Base-by-base conservation (phyloP, 805 yeast genomes). In the Ogataea wickerhamii region DNA sequence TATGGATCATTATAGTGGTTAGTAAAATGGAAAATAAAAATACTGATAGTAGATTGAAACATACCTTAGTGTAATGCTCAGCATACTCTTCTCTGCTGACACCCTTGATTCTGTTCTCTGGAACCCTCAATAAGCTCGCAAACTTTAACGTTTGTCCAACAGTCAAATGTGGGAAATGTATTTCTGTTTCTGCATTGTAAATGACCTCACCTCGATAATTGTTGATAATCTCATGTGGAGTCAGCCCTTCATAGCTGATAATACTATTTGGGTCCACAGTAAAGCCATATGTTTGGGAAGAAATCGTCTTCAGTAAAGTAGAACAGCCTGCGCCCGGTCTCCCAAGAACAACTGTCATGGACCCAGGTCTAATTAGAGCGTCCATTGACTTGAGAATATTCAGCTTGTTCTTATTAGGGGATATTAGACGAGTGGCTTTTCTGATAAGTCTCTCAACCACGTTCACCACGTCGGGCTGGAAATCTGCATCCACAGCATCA, bases 291-390 rank as follows among this genome's bases (percentile, higher is more conserved):
- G 82, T 75, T 37, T 76, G 73, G 27, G 78, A 53, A 25, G 80
- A 61, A 19, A 78, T 64, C 5, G 82, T 69, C 51, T 80, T 79
- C 45, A 80, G 61, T 32, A 80, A 61, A 0, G 87, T 78, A 3
- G 85, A 70, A 53, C 87, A 80, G 40, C 87, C 87, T 11, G 86
- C 76, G 49, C 89, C 89, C 3, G 89, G 89, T 56, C 88, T 71
- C 37, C 89, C 89, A 31, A 82, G 62, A 5, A 82, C 86, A 35
- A 81, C 81, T n/a, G 80, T 70, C 37, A 80, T 59, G 43, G 77
- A 79, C 31, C 87, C 86, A 2, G 83, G 79, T 30, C 58, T 60
- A 36, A 78, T 62, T 2, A 71, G 40, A 12, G 78, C 84, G 49
- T 78, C 82, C 82, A 78, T 77, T 19, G 80, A 67, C 49, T 76